These are phyloP conservation scores for Annulohypoxylon bovei DNA, from an alignment of 495 filamentous ascomycete species.

Conservation along the genomic window DNA sequence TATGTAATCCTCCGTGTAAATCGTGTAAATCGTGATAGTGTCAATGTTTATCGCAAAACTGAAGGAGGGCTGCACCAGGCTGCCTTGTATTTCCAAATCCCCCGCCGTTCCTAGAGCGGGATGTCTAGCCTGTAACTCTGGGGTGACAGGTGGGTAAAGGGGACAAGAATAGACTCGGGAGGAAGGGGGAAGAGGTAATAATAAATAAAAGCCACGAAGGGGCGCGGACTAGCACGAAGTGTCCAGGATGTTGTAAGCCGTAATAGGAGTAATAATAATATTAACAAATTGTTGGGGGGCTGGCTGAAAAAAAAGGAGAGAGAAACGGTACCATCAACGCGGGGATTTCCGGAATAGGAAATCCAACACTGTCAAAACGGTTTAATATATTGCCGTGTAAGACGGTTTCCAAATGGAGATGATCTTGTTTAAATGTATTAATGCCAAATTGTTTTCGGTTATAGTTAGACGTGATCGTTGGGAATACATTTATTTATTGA, in stretches of 20 bases:
- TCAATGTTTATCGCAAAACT: conserved; percentile 6
- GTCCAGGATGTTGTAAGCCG: conserved; percentile 5
- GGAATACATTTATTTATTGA: not conserved
- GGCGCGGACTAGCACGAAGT: conserved; percentile 17
- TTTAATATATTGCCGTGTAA: not conserved
- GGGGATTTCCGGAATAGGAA: conserved; percentile 37
- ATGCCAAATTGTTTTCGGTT: not conserved
- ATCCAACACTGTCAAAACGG: conserved; percentile 27
- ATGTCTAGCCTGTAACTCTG: conserved; percentile 27
- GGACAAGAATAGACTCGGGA: conserved; percentile 25
- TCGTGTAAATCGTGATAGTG: not conserved
- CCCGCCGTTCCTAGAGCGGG: conserved; percentile 28
- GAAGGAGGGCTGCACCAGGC: conserved; percentile 35
- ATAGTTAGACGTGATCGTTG: not conserved
- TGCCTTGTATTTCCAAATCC: conserved; percentile 25
- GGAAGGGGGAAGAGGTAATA: conserved; percentile 19
- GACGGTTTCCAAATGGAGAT: conserved; percentile 16
- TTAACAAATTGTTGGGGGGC: conserved; percentile 37
- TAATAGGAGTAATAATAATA: conserved; percentile 12
- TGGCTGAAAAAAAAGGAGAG: conserved; percentile 23
- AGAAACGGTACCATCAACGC: conserved; percentile 8
- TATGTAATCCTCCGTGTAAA: too few relatives aligned
- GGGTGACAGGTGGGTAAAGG: conserved; percentile 23
- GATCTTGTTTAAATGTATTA: not conserved
- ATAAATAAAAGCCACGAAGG: conserved; percentile 34